A percentile compares a stretch with the other conserved stretches of the same genome.
These are phyloP conservation scores for Bifiguratus adelaidae DNA, from an alignment of 192 early-diverging fungal genomes.

Conservation along the genomic window DNA sequence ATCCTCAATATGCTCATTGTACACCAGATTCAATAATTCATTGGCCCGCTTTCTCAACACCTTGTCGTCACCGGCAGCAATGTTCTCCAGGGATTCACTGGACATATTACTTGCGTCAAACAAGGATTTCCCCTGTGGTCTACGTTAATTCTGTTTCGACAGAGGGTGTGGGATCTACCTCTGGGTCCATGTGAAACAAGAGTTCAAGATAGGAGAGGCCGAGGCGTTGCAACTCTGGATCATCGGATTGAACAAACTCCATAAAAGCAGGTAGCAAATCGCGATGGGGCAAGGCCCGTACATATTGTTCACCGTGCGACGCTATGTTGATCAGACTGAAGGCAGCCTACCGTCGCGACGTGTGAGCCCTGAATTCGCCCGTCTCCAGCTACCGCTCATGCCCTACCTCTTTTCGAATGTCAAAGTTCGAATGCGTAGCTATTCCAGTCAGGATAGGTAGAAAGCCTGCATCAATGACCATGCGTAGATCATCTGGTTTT, in stretches of 20 bases:
- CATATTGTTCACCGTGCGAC: conserved; percentile 31
- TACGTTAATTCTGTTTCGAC: too few relatives aligned
- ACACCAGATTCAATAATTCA: too few relatives aligned
- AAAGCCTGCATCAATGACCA: conserved; percentile 37
- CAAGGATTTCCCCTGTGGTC: too few relatives aligned
- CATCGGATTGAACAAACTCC: conserved; percentile 53
- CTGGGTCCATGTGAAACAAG: conserved; percentile 33
- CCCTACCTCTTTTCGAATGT: conserved; percentile 54
- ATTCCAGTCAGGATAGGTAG: conserved; percentile 43
- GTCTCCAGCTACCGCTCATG: too few relatives aligned
- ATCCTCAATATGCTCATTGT: too few relatives aligned
- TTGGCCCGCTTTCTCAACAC: too few relatives aligned
- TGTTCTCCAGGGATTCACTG: too few relatives aligned
- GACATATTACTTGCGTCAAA: too few relatives aligned
- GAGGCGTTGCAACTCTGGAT: conserved; percentile 47
- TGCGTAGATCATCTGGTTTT: conserved; percentile 21
- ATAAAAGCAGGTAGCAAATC: conserved; percentile 33
- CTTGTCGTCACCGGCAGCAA: too few relatives aligned
- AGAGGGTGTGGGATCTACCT: conserved; percentile 2
- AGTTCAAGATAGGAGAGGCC: conserved; percentile 49
- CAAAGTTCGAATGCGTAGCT: conserved; percentile 47
- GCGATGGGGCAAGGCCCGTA: conserved; percentile 25
- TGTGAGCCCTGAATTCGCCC: background rate
- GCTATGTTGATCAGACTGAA: conserved; percentile 54
- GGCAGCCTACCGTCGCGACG: conserved; percentile 27